Conservation (phyloP, 2,329 filamentous ascomycete species). For the Curvularia verruculosa region DNA sequence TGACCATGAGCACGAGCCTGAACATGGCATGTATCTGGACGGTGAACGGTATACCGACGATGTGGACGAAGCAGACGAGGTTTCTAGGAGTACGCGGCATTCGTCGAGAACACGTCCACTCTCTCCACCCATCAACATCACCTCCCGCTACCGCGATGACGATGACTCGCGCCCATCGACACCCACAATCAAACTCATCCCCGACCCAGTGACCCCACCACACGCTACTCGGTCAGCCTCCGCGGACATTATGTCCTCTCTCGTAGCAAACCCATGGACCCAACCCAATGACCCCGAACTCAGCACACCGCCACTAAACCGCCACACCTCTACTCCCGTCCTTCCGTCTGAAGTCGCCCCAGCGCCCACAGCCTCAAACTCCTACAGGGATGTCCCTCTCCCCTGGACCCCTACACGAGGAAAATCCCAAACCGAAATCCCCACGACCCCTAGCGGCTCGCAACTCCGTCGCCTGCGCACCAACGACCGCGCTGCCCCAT, state of each 20-base stretch:
- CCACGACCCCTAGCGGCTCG: slow-evolving; percentile 28
- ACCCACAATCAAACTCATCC: slow-evolving; percentile 33
- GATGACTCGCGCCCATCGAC: slow-evolving; percentile 29
- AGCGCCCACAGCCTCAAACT: slow-evolving; percentile 20
- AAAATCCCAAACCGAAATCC: slow-evolving; percentile 21
- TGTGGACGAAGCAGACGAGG: slow-evolving; percentile 19
- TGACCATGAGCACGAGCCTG: slow-evolving; percentile 36
- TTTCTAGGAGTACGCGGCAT: slow-evolving; percentile 20
- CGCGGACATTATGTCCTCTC: slow-evolving; percentile 28
- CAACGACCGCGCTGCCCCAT: slow-evolving; percentile 46
- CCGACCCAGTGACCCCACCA: slow-evolving; percentile 20
- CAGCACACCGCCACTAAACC: slow-evolving; percentile 18
- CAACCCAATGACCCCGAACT: slow-evolving; percentile 9
- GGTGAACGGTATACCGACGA: slow-evolving; percentile 48
- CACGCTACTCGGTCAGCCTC: slow-evolving; percentile 11
- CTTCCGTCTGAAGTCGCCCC: slow-evolving; percentile 38
- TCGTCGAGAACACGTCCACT: slow-evolving; percentile 27
- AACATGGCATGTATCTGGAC: slow-evolving; percentile 52
- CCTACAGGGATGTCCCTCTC: slow-evolving; percentile 25
- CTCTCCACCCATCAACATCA: slow-evolving; percentile 31
- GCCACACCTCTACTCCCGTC: slow-evolving; percentile 39
- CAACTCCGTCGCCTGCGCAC: slow-evolving; percentile 38
- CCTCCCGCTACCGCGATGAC: slow-evolving; percentile 19
- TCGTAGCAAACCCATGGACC: slow-evolving; percentile 42
- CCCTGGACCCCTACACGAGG: slow-evolving; percentile 17